Percentiles rank a stretch among this genome's conserved stretches.
phyloP scores from a whole-genome alignment of 495 filamentous ascomycete species.

The Aspergillus sclerotiicarbonarius region DNA sequence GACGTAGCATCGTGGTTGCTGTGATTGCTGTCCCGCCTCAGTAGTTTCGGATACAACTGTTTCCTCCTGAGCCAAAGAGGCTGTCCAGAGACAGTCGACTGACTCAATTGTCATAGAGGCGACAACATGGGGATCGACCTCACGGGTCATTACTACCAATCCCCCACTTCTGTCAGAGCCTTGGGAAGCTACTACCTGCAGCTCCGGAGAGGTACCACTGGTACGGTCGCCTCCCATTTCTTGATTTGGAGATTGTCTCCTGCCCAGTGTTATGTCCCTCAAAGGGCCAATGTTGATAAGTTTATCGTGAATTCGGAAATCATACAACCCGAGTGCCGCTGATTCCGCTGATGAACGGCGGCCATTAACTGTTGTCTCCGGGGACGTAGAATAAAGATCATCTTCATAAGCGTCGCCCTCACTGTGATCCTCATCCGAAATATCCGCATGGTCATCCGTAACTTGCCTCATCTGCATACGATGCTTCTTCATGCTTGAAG shows the following conservation, averaged over 20 bases:
- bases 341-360: slow-evolving; percentile 21
- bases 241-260: slow-evolving; percentile 23
- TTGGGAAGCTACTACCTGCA: slow-evolving; percentile 70
- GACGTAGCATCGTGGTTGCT: slow-evolving; percentile 36
- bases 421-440: slow-evolving; percentile 53
- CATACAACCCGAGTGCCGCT: slow-evolving; percentile 54
- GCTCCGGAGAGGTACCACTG: slow-evolving; percentile 47
- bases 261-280: slow-evolving; percentile 65
- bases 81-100: slow-evolving; percentile 39
- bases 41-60: slow-evolving; percentile 40
- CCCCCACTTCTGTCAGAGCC: slow-evolving; percentile 69
- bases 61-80: slow-evolving; percentile 19
- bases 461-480: slow-evolving; percentile 51
- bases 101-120: slow-evolving; percentile 47
- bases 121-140: slow-evolving; percentile 66
- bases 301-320: slow-evolving; percentile 72
- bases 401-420: slow-evolving; percentile 71
- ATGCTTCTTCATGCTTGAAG: slow-evolving; percentile 42
- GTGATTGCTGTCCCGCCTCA: slow-evolving; percentile 43
- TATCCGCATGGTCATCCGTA: slow-evolving; percentile 38
- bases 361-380: slow-evolving; percentile 25
- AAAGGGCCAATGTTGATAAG: slow-evolving; percentile 77
- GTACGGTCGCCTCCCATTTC: slow-evolving; percentile 11
- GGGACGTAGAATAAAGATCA: slow-evolving; percentile 61
- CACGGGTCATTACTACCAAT: slow-evolving; percentile 70